A percentile compares a stretch with the other conserved stretches of the same genome.
These are phyloP conservation scores for Starmerella scarabaei DNA, from an alignment of 805 yeast species.

Conservation along the genomic window DNA sequence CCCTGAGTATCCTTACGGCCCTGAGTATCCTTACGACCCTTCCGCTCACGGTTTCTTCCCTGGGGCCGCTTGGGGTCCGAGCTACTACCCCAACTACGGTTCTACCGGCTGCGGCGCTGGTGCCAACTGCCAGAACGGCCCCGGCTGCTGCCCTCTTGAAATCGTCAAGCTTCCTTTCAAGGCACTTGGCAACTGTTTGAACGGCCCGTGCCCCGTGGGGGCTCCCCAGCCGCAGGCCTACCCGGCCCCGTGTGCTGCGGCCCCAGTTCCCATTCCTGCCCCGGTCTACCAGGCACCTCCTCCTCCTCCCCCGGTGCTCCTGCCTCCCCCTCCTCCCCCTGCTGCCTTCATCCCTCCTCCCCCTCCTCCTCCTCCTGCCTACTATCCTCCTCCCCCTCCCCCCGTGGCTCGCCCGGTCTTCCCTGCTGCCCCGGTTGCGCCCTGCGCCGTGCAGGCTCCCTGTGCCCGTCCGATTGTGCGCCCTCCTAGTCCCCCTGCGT, in stretches of 20 bases:
- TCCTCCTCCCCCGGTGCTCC: not conserved
- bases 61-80: not conserved
- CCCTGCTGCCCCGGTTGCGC: slow-evolving; percentile 1
- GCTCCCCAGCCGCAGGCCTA: too few species aligned
- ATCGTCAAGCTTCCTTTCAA: too few species aligned
- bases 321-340: not conserved
- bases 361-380: not conserved
- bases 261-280: too few species aligned
- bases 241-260: too few species aligned
- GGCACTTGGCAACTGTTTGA: too few species aligned
- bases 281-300: not conserved
- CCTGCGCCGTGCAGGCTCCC: slow-evolving; percentile 1
- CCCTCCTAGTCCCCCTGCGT: too few species aligned
- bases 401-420: not conserved
- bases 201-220: too few species aligned
- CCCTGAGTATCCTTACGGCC: slow-evolving; percentile 1
- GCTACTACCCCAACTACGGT: not conserved
- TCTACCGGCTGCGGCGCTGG: slow-evolving; percentile 1
- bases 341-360: not conserved
- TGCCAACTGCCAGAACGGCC: not conserved
- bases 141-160: not conserved
- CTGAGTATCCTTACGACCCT: not conserved
- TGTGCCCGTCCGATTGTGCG: too few species aligned
- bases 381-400: not conserved
- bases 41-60: not conserved